Evolutionary conservation across 257 asterid species (phyloP).

Genomic region (Craterostigma plantagineum): DNA sequence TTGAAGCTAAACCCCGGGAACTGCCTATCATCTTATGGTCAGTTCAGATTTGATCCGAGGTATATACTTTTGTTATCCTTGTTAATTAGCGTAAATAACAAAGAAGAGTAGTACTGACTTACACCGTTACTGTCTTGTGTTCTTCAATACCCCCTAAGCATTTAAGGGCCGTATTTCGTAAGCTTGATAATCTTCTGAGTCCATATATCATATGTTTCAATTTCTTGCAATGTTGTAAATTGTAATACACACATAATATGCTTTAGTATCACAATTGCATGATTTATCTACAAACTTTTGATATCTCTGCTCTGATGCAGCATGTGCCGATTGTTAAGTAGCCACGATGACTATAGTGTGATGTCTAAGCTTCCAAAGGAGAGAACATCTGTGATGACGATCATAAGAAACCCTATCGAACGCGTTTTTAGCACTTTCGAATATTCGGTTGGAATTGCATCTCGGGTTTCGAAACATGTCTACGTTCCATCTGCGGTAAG

Average conservation of each 20-base stretch:
- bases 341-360: constrained; percentile 93
- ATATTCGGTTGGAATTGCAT: constrained; percentile 91
- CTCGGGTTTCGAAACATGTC: constrained; percentile 84
- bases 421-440: constrained; percentile 92
- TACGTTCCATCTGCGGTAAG: constrained; percentile 66
- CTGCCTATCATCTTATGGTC: constrained; percentile 91
- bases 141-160: too few relatives aligned
- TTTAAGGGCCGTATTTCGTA: too few relatives aligned
- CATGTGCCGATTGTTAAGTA: constrained; percentile 60
- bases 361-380: constrained; percentile 68
- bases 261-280: too few relatives aligned
- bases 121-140: too few relatives aligned
- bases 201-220: too few relatives aligned
- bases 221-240: too few relatives aligned
- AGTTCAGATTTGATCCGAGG: constrained; percentile 79
- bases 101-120: too few relatives aligned
- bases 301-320: constrained; percentile 40
- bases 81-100: too few relatives aligned
- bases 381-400: constrained; percentile 77
- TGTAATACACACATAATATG: too few relatives aligned
- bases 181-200: too few relatives aligned
- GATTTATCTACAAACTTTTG: neutral
- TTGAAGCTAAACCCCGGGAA: constrained; percentile 43
- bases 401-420: constrained; percentile 83
- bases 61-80: constrained; percentile 13